A percentile compares a stretch with the other conserved stretches of the same genome.
Conservation (phyloP, 2,329 filamentous ascomycete species). For the Monilinia aucupariae region DNA sequence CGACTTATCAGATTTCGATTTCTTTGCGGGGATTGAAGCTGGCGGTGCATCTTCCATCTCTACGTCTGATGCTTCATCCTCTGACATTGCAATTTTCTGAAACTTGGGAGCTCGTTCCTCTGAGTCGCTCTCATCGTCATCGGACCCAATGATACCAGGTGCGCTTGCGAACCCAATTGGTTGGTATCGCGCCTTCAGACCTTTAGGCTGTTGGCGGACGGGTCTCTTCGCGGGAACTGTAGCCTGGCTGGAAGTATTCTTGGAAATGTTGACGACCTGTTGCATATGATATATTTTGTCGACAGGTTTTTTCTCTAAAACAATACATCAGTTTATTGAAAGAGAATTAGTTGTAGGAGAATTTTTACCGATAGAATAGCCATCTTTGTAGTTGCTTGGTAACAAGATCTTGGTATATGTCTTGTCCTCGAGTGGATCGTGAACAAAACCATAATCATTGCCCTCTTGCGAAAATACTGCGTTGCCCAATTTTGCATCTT, state of each 20-base stretch:
- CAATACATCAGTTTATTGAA: slow-evolving; percentile 5
- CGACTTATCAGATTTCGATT: slow-evolving; percentile 9
- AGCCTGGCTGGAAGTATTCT: slow-evolving; percentile 28
- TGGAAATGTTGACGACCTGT: slow-evolving; percentile 50
- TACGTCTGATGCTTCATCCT: slow-evolving; percentile 18
- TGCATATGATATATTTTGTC: slow-evolving; percentile 60
- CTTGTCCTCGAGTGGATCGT: slow-evolving; percentile 47
- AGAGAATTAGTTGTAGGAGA: neutral
- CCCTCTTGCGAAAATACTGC: slow-evolving; percentile 58
- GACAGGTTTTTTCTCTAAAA: slow-evolving; percentile 37
- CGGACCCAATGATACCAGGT: slow-evolving; percentile 38
- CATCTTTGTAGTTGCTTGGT: slow-evolving; percentile 49
- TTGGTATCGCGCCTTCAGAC: slow-evolving; percentile 60
- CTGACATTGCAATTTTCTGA: neutral
- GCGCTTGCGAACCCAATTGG: slow-evolving; percentile 56
- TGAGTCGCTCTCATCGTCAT: slow-evolving; percentile 21
- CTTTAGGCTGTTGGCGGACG: slow-evolving; percentile 60
- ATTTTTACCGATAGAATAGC: slow-evolving; percentile 47
- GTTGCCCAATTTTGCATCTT: slow-evolving; percentile 48
- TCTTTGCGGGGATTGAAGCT: slow-evolving; percentile 12
- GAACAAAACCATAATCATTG: slow-evolving; percentile 55
- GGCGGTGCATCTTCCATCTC: slow-evolving; percentile 24
- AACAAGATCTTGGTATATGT: slow-evolving; percentile 55
- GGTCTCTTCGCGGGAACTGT: slow-evolving; percentile 46
- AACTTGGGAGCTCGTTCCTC: slow-evolving; percentile 21